phyloP scores from a whole-genome alignment of 75 land plant genomes.

The Picea sitchensis region DNA sequence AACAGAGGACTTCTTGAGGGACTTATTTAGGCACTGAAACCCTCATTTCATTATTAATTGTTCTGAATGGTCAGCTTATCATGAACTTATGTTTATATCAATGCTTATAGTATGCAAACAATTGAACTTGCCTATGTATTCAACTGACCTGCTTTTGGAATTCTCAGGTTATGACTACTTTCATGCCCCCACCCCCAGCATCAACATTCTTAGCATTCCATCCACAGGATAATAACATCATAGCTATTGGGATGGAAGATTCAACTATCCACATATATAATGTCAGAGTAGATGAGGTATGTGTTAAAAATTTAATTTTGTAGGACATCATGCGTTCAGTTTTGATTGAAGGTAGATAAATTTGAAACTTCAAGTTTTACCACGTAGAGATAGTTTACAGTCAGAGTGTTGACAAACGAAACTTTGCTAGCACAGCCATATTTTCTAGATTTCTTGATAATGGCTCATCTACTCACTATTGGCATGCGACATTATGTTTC shows the following conservation, averaged over 20 bases:
- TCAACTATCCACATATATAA: constrained; percentile 58
- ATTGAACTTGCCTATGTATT: background rate
- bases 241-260: constrained; percentile 69
- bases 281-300: constrained; percentile 47
- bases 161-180: constrained; percentile 44
- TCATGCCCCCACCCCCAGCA: constrained; percentile 65
- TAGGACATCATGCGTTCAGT: constrained; percentile 7
- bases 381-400: background rate
- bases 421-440: background rate
- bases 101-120: background rate
- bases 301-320: background rate
- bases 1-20: background rate
- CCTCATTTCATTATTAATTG: background rate
- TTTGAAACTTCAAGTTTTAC: background rate
- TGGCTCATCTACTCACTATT: background rate
- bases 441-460: background rate
- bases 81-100: background rate
- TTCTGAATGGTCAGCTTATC: background rate
- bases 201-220: constrained; percentile 61
- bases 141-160: background rate
- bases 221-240: constrained; percentile 58
- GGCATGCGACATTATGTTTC: background rate
- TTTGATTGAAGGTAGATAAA: constrained; percentile 28
- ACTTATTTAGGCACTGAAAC: background rate
- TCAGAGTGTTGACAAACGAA: background rate